These are phyloP conservation scores for Asterochloris erici DNA, from an alignment of 139 green algal genomes.

Conservation along the genomic window DNA sequence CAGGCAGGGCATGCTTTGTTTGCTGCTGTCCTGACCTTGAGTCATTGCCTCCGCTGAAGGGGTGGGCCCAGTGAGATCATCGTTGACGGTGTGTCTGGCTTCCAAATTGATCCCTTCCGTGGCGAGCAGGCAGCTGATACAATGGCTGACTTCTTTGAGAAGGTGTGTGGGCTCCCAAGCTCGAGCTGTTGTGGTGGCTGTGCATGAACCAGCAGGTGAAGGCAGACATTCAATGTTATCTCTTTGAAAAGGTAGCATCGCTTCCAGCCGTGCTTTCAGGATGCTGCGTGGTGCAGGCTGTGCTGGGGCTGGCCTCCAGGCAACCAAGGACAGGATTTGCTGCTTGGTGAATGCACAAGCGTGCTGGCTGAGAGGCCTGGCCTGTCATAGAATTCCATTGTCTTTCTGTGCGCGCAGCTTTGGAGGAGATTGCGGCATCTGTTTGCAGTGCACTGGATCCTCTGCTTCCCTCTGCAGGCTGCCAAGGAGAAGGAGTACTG, in stretches of 20 bases:
- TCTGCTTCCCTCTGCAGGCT: conserved; percentile 9
- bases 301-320: too few relatives aligned
- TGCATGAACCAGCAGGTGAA: conserved; percentile 31
- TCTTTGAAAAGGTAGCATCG: not conserved
- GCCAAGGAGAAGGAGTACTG: conserved; percentile 40
- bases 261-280: not conserved
- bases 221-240: not conserved
- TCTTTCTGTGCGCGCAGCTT: too few relatives aligned
- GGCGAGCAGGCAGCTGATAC: conserved; percentile 45
- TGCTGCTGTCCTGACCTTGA: not conserved
- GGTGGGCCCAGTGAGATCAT: conserved; percentile 61
- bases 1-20: not conserved
- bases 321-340: too few relatives aligned
- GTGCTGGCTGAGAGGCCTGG: too few relatives aligned
- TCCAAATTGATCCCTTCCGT: conserved; percentile 84
- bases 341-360: too few relatives aligned
- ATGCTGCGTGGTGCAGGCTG: too few relatives aligned
- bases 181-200: conserved; percentile 45
- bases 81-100: conserved; percentile 58
- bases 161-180: not conserved
- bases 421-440: too few relatives aligned
- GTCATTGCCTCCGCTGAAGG: not conserved
- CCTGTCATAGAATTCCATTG: too few relatives aligned
- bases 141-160: conserved; percentile 81
- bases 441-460: too few relatives aligned